Evolutionary conservation across 805 yeast genomes (phyloP).

Genomic region (Ogataea angusta): DNA sequence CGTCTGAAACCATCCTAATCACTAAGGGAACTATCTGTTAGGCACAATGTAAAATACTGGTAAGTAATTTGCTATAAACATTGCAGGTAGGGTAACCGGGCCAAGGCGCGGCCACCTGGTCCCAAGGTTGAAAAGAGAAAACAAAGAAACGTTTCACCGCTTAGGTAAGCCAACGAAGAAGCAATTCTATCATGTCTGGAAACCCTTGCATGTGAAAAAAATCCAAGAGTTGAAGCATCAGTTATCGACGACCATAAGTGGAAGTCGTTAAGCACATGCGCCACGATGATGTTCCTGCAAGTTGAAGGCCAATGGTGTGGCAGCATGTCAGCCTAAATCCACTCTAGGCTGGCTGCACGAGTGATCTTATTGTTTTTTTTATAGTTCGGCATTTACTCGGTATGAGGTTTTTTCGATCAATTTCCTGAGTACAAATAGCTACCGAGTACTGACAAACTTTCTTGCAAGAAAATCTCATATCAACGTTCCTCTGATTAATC

Average conservation of each 20-base stretch:
- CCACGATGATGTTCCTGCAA: no score
- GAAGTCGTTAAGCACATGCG: no score
- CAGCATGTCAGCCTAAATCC: no score
- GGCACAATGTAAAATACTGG: slow-evolving; percentile 2
- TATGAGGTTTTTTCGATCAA: neutral
- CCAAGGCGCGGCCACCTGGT: neutral
- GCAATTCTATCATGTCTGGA: no score
- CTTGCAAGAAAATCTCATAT: neutral
- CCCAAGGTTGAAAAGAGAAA: neutral
- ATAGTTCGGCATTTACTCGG: neutral
- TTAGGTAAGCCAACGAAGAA: neutral
- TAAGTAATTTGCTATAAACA: slow-evolving; percentile 4
- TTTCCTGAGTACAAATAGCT: neutral
- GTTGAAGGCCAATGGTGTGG: no score
- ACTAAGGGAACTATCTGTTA: neutral
- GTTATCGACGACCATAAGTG: no score
- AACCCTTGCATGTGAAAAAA: no score
- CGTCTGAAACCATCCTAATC: slow-evolving; percentile 22
- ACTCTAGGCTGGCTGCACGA: no score
- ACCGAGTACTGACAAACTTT: no score
- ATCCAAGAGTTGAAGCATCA: no score
- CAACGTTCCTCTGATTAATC: no score
- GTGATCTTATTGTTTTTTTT: neutral
- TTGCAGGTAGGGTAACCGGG: slow-evolving; percentile 4
- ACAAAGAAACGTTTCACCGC: neutral